Evolutionary conservation across 1,284 basidiomycete species (phyloP).

Genomic region (Porodaedalea pini): DNA sequence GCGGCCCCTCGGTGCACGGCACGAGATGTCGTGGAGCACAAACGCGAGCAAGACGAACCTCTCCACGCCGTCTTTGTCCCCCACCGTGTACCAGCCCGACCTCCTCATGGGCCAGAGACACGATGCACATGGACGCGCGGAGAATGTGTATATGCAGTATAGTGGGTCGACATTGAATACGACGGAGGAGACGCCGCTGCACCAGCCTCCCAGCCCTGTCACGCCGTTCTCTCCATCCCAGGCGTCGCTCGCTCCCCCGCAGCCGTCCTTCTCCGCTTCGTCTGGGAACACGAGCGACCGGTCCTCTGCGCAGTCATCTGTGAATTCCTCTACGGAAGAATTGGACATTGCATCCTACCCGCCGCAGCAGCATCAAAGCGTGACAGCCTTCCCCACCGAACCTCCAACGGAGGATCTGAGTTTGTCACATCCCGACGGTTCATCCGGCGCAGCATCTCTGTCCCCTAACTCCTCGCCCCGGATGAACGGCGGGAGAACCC

Average conservation of each 20-base stretch:
- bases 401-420: background rate
- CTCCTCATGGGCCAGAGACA: background rate
- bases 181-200: conserved; percentile 26
- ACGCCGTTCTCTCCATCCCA: conserved; percentile 17
- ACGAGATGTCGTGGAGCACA: conserved; percentile 48
- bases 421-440: background rate
- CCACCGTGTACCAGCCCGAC: conserved; percentile 23
- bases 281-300: conserved; percentile 23
- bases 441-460: background rate
- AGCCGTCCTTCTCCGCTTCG: conserved; percentile 28
- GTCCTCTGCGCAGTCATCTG: conserved; percentile 20
- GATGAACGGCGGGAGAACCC: background rate
- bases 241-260: conserved; percentile 27
- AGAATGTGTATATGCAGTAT: conserved; percentile 28
- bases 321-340: conserved; percentile 14
- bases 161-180: conserved; percentile 22
- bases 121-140: conserved; percentile 17
- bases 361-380: conserved; percentile 25
- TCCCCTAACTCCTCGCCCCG: background rate
- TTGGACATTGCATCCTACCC: conserved; percentile 17
- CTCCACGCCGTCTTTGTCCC: conserved; percentile 9
- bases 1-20: conserved; percentile 43
- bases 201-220: conserved; percentile 24
- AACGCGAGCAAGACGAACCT: conserved; percentile 21
- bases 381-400: background rate